A percentile compares a stretch with the other conserved stretches of the same genome.
Evolutionary conservation across 2,329 filamentous ascomycete genomes (phyloP).

Genomic region (Tolypocladium tundrense): DNA sequence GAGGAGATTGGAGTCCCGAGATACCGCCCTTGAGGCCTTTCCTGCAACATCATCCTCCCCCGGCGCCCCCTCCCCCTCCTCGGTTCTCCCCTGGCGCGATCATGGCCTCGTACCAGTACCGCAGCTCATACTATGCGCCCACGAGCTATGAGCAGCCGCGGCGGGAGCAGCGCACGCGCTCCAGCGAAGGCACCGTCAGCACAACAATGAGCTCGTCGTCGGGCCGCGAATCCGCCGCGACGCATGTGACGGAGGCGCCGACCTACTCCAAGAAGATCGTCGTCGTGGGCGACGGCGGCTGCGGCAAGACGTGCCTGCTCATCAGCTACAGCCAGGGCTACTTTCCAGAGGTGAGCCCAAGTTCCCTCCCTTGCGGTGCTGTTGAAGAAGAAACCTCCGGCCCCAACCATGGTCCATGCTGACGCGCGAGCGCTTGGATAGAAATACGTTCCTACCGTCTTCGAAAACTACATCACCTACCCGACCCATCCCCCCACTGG

Average conservation of each 20-base stretch:
- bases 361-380: background rate
- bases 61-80: background rate
- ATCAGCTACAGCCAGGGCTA: slow-evolving; percentile 99
- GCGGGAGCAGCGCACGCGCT: slow-evolving; percentile 47
- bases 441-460: slow-evolving; percentile 99
- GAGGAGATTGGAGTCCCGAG: background rate
- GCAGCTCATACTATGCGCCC: slow-evolving; percentile 41
- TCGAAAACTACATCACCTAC: slow-evolving; percentile 99
- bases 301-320: slow-evolving; percentile 94
- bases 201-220: slow-evolving; percentile 70
- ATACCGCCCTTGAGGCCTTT: background rate
- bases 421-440: slow-evolving; percentile 25
- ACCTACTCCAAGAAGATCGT: slow-evolving; percentile 99
- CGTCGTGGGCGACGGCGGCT: slow-evolving; percentile 94
- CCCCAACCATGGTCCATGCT: slow-evolving; percentile 1
- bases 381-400: background rate
- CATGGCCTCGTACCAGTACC: slow-evolving; percentile 45
- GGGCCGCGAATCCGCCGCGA: slow-evolving; percentile 67
- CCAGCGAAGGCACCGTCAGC: slow-evolving; percentile 84
- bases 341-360: slow-evolving; percentile 77
- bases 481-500: slow-evolving; percentile 78
- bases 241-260: slow-evolving; percentile 80
- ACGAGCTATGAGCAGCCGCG: slow-evolving; percentile 24
- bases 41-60: background rate
- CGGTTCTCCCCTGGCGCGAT: slow-evolving; percentile 6